Conservation (phyloP, 108 stramenopile genomes). For the Fragilaria radians region DNA sequence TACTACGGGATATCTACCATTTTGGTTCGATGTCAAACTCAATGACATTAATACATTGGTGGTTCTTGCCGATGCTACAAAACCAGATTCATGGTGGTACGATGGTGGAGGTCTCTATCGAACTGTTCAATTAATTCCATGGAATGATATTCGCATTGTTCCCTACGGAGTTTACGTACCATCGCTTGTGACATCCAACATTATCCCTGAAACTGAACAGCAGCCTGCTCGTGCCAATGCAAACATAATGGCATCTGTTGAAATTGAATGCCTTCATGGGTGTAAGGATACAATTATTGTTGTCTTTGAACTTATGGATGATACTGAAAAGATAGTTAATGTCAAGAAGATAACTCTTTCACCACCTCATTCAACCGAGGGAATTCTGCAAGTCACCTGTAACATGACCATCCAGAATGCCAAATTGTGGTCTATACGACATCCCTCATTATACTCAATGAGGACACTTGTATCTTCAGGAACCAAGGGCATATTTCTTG, state of each 20-base stretch:
- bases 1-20: background rate
- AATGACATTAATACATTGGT: background rate
- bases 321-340: background rate
- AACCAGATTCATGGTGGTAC: constrained; percentile 27
- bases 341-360: background rate
- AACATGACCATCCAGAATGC: constrained; percentile 5
- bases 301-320: background rate
- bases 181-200: background rate
- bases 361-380: background rate
- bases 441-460: constrained; percentile 24
- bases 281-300: background rate
- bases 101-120: constrained; percentile 41
- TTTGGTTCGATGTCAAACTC: background rate
- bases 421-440: constrained; percentile 19
- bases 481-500: constrained; percentile 2
- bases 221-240: background rate
- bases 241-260: background rate
- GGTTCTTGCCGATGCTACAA: background rate
- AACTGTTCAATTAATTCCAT: constrained; percentile 14
- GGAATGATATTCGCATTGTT: background rate
- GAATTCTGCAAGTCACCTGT: background rate
- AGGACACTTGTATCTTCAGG: background rate
- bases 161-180: background rate
- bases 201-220: background rate
- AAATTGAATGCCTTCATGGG: background rate